Conservation (phyloP, 2,329 filamentous ascomycete species). For the Aspergillus amoenus region DNA sequence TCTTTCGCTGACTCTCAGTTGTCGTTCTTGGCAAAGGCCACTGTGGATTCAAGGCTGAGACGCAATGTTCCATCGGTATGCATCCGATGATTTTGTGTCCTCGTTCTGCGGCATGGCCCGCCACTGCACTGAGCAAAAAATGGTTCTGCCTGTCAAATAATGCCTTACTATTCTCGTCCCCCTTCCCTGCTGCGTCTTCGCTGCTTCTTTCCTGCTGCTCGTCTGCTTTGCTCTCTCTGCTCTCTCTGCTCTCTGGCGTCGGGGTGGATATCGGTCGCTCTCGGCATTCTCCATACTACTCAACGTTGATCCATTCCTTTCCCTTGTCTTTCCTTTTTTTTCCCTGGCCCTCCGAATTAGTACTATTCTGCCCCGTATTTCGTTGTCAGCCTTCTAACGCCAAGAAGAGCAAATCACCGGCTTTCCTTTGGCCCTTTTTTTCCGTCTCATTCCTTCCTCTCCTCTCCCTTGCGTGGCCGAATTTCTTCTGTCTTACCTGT, state of each 20-base stretch:
- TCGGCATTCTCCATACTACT: constrained; percentile 1
- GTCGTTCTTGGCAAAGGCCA: not conserved
- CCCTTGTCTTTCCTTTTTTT: not conserved
- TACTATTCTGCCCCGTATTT: not conserved
- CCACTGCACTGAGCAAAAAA: not conserved
- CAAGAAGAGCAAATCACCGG: not conserved
- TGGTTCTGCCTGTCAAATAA: constrained; percentile 4
- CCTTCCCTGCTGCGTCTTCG: not conserved
- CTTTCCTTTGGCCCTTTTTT: not conserved
- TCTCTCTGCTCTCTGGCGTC: not conserved
- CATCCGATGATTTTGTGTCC: not conserved
- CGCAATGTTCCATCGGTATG: not conserved
- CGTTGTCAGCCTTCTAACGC: not conserved
- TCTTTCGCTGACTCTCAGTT: not conserved
- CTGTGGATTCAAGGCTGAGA: not conserved
- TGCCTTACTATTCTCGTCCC: constrained; percentile 1
- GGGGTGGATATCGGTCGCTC: constrained; percentile 5
- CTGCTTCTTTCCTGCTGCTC: not conserved
- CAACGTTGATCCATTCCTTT: constrained; percentile 8
- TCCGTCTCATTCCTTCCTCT: constrained; percentile 1
- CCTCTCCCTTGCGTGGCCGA: not conserved
- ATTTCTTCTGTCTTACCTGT: not conserved
- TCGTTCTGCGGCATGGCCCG: constrained; percentile 2
- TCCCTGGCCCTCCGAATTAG: not conserved
- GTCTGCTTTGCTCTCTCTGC: not conserved